Conservation (phyloP, 2,329 filamentous ascomycete species). For the Exophiala mesophila region DNA sequence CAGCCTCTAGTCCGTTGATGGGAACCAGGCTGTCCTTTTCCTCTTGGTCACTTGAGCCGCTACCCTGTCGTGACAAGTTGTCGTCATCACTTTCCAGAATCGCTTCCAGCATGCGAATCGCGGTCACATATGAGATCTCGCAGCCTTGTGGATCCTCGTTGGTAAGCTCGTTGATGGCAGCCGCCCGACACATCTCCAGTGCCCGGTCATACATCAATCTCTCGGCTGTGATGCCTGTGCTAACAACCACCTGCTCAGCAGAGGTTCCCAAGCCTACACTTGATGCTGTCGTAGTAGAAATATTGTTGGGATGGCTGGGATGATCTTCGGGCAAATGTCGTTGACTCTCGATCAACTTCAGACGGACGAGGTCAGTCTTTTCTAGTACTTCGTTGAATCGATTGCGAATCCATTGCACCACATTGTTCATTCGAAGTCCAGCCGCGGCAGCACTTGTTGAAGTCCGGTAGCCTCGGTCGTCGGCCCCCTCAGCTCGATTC, state of each 20-base stretch:
- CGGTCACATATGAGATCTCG: conserved; percentile 88
- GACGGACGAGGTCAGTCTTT: conserved; percentile 89
- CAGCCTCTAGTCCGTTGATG: conserved; percentile 42
- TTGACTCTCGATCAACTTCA: conserved; percentile 82
- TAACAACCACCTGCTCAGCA: conserved; percentile 75
- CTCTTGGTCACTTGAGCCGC: conserved; percentile 25
- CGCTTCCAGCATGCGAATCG: conserved; percentile 90
- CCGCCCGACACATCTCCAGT: conserved; percentile 90
- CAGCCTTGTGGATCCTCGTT: conserved; percentile 83
- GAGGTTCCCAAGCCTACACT: conserved; percentile 58
- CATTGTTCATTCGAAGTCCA: conserved; percentile 74
- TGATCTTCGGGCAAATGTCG: conserved; percentile 77
- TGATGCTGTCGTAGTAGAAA: conserved; percentile 55
- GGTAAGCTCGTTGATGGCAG: conserved; percentile 92
- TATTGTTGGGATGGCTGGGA: conserved; percentile 77
- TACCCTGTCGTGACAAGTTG: conserved; percentile 30
- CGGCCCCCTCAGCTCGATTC: conserved; percentile 57
- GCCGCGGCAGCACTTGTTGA: conserved; percentile 48
- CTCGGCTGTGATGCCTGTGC: conserved; percentile 85
- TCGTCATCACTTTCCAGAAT: conserved; percentile 77
- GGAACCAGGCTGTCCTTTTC: conserved; percentile 34
- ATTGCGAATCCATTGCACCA: conserved; percentile 89
- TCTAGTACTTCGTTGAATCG: conserved; percentile 97
- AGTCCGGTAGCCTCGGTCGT: conserved; percentile 40
- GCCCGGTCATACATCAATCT: conserved; percentile 98